Percentiles rank a stretch among this genome's conserved stretches.
Conservation (phyloP, 257 asterid genomes). For the Lycium ferocissimum region DNA sequence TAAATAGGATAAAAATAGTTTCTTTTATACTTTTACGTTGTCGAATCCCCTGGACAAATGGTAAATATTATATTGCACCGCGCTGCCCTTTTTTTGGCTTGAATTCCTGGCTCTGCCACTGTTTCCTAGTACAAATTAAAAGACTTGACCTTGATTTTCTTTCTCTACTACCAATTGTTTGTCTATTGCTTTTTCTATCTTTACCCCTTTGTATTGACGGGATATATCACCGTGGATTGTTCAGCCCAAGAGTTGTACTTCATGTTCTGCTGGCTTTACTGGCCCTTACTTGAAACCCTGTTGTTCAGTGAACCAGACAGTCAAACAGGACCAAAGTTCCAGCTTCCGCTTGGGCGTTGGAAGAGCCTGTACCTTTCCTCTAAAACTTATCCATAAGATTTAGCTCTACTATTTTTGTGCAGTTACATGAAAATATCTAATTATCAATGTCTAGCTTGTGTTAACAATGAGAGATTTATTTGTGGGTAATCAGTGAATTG, state of each 20-base stretch:
- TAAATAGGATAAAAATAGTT: not conserved
- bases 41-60: not conserved
- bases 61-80: not conserved
- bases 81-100: not conserved
- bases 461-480: not conserved
- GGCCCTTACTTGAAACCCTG: not conserved
- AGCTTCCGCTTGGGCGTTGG: not conserved
- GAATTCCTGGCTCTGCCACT: not conserved
- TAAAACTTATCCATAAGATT: not conserved
- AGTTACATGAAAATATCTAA: not conserved
- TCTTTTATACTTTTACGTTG: not conserved
- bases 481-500: not conserved
- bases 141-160: not conserved
- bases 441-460: not conserved
- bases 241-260: not conserved
- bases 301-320: not conserved
- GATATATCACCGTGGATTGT: not conserved
- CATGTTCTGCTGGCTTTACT: not conserved
- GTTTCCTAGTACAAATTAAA: not conserved
- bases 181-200: not conserved
- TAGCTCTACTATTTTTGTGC: not conserved
- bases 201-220: not conserved
- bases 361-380: constrained; percentile 4
- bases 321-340: not conserved
- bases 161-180: not conserved